phyloP scores from a whole-genome alignment of 805 yeast species.

The Saccharomyces cerevisiae region DNA sequence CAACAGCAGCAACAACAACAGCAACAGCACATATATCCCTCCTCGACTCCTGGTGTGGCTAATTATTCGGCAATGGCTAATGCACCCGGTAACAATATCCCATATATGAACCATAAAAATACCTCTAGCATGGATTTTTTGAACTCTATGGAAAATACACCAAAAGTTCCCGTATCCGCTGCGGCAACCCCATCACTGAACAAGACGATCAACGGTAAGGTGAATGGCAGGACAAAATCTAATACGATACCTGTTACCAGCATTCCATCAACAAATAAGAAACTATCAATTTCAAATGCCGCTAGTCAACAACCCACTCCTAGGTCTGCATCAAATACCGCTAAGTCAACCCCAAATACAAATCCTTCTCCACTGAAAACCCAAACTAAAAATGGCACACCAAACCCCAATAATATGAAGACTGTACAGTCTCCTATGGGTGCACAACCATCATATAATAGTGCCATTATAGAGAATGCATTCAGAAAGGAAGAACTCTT shows the following conservation, averaged over 20 bases:
- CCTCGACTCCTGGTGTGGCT: constrained; percentile 5
- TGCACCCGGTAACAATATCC: not conserved
- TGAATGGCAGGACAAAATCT: constrained; percentile 4
- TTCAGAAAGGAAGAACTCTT: constrained; percentile 26
- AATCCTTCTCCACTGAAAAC: constrained; percentile 4
- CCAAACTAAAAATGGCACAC: constrained; percentile 1
- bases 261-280: constrained; percentile 4
- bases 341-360: constrained; percentile 8
- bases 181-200: constrained; percentile 10
- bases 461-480: constrained; percentile 16
- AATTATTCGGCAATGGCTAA: constrained; percentile 5
- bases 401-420: constrained; percentile 5
- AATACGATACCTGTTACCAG: not conserved
- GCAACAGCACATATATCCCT: constrained; percentile 1
- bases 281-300: not conserved
- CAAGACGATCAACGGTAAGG: constrained; percentile 9
- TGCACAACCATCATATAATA: not conserved
- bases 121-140: constrained; percentile 15
- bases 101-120: constrained; percentile 1
- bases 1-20: constrained; percentile 12
- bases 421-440: not conserved
- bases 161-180: constrained; percentile 1
- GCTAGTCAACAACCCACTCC: constrained; percentile 9
- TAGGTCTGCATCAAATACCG: constrained; percentile 9
- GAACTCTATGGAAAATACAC: constrained; percentile 13